Evolutionary conservation across 768 basidiomycete species (phyloP).

Genomic region (Rhodotorula babjevae): DNA sequence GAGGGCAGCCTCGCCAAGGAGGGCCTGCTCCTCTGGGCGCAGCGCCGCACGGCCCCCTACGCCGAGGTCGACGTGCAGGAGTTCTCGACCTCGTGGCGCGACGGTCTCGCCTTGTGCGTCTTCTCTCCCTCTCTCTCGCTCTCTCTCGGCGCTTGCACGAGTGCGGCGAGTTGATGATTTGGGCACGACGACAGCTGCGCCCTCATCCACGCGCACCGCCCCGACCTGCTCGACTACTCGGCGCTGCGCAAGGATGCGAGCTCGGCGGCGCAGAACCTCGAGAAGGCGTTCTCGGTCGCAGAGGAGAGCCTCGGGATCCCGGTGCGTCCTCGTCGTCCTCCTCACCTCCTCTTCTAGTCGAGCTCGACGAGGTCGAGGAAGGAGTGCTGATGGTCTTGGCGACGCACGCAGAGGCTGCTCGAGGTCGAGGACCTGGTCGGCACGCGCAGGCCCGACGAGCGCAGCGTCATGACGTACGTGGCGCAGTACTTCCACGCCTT

Average conservation of each 20-base stretch:
- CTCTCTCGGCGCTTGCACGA: not conserved
- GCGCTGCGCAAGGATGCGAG: conserved; percentile 65
- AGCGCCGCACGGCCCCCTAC: conserved; percentile 88
- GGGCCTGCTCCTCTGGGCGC: conserved; percentile 94
- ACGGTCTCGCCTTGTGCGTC: conserved; percentile 76
- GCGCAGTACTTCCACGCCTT: conserved; percentile 98
- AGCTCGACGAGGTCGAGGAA: no score
- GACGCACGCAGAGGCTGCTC: conserved; percentile 66
- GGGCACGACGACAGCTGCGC: conserved; percentile 66
- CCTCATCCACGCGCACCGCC: conserved; percentile 93
- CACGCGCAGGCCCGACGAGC: conserved; percentile 80
- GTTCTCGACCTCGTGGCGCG: conserved; percentile 86
- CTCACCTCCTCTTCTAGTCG: not conserved
- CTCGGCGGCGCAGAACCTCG: conserved; percentile 76
- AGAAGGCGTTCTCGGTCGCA: conserved; percentile 79
- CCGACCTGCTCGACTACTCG: conserved; percentile 87
- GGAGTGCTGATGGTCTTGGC: not conserved
- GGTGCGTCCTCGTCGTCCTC: conserved; percentile 52
- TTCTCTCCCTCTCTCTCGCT: conserved; percentile 58
- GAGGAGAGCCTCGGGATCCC: conserved; percentile 85
- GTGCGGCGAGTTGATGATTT: no score
- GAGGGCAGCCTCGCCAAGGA: conserved; percentile 99
- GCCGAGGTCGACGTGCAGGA: conserved; percentile 88
- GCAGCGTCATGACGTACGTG: conserved; percentile 96
- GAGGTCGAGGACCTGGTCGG: conserved; percentile 96